Conservation (phyloP, 176 grass and related monocot genomes). For the Juncus inflexus region DNA sequence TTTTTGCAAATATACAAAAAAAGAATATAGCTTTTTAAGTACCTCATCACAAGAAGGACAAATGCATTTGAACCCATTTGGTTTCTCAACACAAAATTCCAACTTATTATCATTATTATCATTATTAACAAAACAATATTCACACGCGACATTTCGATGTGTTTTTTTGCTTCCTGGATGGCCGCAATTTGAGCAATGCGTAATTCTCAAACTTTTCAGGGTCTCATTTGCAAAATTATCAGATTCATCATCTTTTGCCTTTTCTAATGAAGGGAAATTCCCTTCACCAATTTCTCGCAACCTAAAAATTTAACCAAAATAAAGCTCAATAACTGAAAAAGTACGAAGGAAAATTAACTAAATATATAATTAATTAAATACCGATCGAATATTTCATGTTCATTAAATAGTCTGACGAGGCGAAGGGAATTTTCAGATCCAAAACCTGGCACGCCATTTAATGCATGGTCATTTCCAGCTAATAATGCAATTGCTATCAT, state of each 20-base stretch:
- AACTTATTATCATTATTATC: slow-evolving; percentile 24
- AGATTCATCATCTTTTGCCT: slow-evolving; percentile 36
- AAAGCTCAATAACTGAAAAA: slow-evolving; percentile 18
- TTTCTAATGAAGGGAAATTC: slow-evolving; percentile 39
- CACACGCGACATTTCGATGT: slow-evolving; percentile 66
- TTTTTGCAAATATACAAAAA: background rate
- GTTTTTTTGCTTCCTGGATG: slow-evolving; percentile 82
- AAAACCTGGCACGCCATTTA: slow-evolving; percentile 72
- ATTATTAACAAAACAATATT: slow-evolving; percentile 55
- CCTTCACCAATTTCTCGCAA: slow-evolving; percentile 71
- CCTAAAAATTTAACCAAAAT: slow-evolving; percentile 25
- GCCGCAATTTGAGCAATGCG: slow-evolving; percentile 77
- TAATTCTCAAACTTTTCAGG: slow-evolving; percentile 31
- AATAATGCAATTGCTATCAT: slow-evolving; percentile 88
- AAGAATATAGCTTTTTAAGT: slow-evolving; percentile 10
- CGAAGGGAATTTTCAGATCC: slow-evolving; percentile 75
- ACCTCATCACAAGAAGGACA: slow-evolving; percentile 75
- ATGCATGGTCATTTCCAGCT: slow-evolving; percentile 77
- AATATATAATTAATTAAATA: slow-evolving; percentile 24
- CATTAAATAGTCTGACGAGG: slow-evolving; percentile 59
- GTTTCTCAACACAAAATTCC: slow-evolving; percentile 52
- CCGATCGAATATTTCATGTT: slow-evolving; percentile 69
- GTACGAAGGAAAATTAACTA: slow-evolving; percentile 16
- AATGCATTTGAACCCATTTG: slow-evolving; percentile 64
- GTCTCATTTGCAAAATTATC: slow-evolving; percentile 36